phyloP scores from a whole-genome alignment of 345 rosid genomes.

The Syzygium aromaticum region DNA sequence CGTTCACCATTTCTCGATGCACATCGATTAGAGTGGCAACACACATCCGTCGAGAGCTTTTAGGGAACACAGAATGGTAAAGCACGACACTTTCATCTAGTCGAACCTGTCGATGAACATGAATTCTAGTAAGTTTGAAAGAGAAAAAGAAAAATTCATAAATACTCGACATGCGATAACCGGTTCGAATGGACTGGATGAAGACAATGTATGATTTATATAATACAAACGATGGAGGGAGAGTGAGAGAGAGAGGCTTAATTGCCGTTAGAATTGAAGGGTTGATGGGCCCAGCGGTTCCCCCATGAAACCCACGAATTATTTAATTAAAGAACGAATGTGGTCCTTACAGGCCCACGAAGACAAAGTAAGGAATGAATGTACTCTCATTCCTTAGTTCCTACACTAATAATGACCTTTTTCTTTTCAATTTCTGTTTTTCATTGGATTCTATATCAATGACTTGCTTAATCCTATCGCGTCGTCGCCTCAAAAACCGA shows the following conservation, averaged over 20 bases:
- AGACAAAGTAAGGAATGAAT: neutral
- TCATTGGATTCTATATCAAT: neutral
- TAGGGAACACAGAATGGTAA: too few species aligned
- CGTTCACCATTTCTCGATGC: neutral
- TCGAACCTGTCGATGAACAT: neutral
- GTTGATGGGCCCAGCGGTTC: neutral
- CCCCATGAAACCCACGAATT: neutral
- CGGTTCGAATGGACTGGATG: too few species aligned
- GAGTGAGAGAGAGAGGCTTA: neutral
- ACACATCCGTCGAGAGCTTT: neutral
- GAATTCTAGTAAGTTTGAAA: neutral
- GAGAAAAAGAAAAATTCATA: neutral
- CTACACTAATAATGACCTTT: neutral
- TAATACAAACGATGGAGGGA: neutral
- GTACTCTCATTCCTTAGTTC: neutral
- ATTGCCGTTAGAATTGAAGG: neutral
- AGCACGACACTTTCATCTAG: neutral
- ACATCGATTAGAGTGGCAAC: rapidly evolving
- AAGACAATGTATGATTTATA: neutral
- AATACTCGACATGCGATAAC: neutral
- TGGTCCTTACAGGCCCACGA: neutral
- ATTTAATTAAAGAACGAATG: neutral
- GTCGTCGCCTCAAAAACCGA: neutral
- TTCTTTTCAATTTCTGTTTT: neutral
- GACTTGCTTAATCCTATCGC: neutral